phyloP scores from a whole-genome alignment of 257 asterid genomes.

The Solanum lycopersicoides region DNA sequence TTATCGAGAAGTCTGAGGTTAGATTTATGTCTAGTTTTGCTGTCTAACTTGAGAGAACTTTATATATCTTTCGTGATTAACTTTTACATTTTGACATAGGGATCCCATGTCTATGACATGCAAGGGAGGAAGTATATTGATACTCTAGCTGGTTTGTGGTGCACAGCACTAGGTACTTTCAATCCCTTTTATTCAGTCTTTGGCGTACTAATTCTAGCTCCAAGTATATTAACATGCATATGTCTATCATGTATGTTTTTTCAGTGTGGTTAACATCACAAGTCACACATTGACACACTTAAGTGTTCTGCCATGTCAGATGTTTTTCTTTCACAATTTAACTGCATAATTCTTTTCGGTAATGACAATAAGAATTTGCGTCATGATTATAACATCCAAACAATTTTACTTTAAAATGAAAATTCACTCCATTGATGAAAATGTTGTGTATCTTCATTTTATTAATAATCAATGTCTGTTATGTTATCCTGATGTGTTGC shows the following conservation, averaged over 20 bases:
- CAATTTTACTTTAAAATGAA: not conserved
- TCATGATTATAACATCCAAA: not conserved
- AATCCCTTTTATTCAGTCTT: not conserved
- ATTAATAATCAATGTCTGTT: not conserved
- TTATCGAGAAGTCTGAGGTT: slow-evolving; percentile 92
- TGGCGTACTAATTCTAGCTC: not conserved
- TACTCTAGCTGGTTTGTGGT: slow-evolving; percentile 95
- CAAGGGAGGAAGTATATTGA: slow-evolving; percentile 83
- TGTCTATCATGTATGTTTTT: not conserved
- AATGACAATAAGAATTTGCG: not conserved
- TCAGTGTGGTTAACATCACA: not conserved
- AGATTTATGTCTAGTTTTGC: not conserved
- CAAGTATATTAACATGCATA: not conserved
- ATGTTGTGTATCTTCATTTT: not conserved
- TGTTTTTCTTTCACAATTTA: not conserved
- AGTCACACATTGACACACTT: not conserved
- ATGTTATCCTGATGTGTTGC: not conserved
- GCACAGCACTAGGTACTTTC: slow-evolving; percentile 69
- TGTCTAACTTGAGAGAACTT: not conserved
- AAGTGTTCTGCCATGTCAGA: not conserved
- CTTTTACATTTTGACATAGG: slow-evolving; percentile 28
- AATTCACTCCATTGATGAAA: not conserved
- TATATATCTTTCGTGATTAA: not conserved
- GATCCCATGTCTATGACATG: slow-evolving; percentile 68
- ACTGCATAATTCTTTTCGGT: not conserved